These are phyloP conservation scores for Teratosphaeria destructans DNA, from an alignment of 2,329 filamentous ascomycete genomes.

Conservation along the genomic window DNA sequence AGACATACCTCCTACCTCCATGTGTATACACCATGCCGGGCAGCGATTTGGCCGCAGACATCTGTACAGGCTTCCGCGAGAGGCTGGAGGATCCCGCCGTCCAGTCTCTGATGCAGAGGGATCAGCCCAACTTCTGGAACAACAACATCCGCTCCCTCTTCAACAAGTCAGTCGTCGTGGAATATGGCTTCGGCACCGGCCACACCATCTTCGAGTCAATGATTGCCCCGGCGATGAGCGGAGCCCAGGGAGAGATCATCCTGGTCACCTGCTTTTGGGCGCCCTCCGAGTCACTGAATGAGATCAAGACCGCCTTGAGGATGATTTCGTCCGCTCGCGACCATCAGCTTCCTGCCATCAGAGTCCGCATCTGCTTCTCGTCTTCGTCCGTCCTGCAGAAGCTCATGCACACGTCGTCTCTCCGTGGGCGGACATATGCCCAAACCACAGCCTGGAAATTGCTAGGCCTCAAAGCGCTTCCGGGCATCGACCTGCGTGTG, in stretches of 20 bases:
- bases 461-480: slow-evolving; percentile 44
- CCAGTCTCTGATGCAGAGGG: background rate
- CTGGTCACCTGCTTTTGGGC: slow-evolving; percentile 81
- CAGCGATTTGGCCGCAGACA: background rate
- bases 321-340: slow-evolving; percentile 44
- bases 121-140: slow-evolving; percentile 7
- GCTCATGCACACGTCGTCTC: slow-evolving; percentile 58
- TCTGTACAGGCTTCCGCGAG: background rate
- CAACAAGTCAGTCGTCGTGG: slow-evolving; percentile 18
- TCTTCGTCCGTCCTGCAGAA: slow-evolving; percentile 64
- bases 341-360: slow-evolving; percentile 32
- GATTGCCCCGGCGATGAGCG: slow-evolving; percentile 51
- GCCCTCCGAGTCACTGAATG: slow-evolving; percentile 49
- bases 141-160: slow-evolving; percentile 1
- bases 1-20: background rate
- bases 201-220: slow-evolving; percentile 29
- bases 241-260: slow-evolving; percentile 55
- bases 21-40: background rate
- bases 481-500: slow-evolving; percentile 56
- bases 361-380: slow-evolving; percentile 67
- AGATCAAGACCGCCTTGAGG: slow-evolving; percentile 48
- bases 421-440: slow-evolving; percentile 51
- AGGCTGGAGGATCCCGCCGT: background rate
- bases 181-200: slow-evolving; percentile 32
- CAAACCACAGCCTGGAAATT: slow-evolving; percentile 50